Base-by-base conservation (phyloP, 176 grass and related monocot genomes). In the Paspalum notatum region DNA sequence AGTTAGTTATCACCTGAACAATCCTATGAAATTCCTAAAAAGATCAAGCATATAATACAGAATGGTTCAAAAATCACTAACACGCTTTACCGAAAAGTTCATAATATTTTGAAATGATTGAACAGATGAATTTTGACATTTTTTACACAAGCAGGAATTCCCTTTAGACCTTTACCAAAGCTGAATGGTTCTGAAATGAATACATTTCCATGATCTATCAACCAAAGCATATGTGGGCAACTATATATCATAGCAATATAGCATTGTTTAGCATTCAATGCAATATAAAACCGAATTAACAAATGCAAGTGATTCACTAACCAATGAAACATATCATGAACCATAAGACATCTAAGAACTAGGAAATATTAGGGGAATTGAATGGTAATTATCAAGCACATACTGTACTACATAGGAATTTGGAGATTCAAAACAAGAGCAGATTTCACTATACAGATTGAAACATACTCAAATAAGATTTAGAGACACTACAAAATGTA, bases 391-490 rank as follows among this genome's bases (percentile, higher is more conserved):
- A 27, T 5, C 13, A 50, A 50, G 21, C 52, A 32, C 7, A 51
- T 32, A 32, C 32, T 32, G 32, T 32, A n/a, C n/a, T n/a, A n/a
- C n/a, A n/a, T n/a, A 3, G 3, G 32, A 32, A 32, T 32, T 32
- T n/a, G n/a, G 32, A 32, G 32, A 32, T 32, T 32, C 3, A 1
- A 32, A 32, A 32, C 42, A 7, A 24, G 63, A 68, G 20, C 75
- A 84, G 12, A 49, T 20, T 49, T 18, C 47, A 51, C 12, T 57
- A 71, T 38, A 9, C 25, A 60, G 24, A 37, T 60, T 71, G 6
- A 47, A 81, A 81, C 16, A 58, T 80, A 58, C 4, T 44, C 5
- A 20, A 26, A 47, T 44, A 49, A 80, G 52, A 80, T 56, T 11
- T 43, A 1, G 2, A 16, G 47, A 48, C 18, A 72, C 43, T 62